Evolutionary conservation across 2,329 filamentous ascomycete species (phyloP), one percentile per base, ranked within the genome.

Genomic region (Fusarium algeriense): DNA sequence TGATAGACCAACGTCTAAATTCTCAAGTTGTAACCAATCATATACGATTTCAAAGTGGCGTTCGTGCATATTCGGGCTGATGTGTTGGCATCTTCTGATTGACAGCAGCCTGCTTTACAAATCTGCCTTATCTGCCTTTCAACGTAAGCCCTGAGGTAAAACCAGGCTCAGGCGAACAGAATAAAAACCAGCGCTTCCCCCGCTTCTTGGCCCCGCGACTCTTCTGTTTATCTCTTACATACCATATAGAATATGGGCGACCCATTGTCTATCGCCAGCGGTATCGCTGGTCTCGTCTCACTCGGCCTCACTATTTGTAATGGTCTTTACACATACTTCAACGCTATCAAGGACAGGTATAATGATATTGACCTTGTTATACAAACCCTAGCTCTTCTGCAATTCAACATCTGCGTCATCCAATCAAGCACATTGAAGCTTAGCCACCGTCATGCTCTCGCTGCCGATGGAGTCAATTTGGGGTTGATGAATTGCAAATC

Each of bases 211-310:
- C 11, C 15, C 46, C 46, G 7, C n/a, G 1, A 8, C 1, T 1
- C 0, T 2, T 6, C 14, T 34, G 0, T 49, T 2, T 2, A 23
- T 23, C 4, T 23, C 5, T 19, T 41, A 1, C 5, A 30, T 9
- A 30, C 2, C 2, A 3, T 5, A 9, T 23, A 1, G 6, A 1
- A 19, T 2, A 67, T 65, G 53, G 37, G 30, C 3, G 61, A 67
- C 2, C 40, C 46, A 37, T 23, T 65, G 0, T 53, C 46, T 8
- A 35, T 54, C 2, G 45, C 61, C 4, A 66, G 5, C 12, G 61
- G 53, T 7, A 41, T 67, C 14, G 46, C 64, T n/a, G 64, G 64
- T 12, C 37, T 67, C 6, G 6, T 67, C 19, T 67, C 60, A 12
- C 45, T 67, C 1, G 60, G 53, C 0, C 1, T 65, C 3, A 54